These are phyloP conservation scores for Heracleum sosnowskyi DNA, from an alignment of 129 eudicot species.

Conservation along the genomic window DNA sequence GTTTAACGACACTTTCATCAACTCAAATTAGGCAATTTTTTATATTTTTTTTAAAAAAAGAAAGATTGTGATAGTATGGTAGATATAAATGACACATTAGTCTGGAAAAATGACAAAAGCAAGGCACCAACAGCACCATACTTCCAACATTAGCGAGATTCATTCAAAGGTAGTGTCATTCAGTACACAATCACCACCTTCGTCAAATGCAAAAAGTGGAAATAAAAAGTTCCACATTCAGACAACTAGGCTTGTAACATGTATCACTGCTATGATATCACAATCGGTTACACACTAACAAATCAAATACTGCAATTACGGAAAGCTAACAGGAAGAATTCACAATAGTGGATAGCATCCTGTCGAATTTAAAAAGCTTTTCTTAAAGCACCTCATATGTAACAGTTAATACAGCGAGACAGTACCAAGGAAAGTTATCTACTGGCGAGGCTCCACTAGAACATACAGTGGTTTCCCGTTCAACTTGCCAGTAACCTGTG, in stretches of 20 bases:
- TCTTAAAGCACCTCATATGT: not conserved
- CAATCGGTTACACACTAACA: not conserved
- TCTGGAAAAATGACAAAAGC: not conserved
- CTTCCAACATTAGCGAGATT: not conserved
- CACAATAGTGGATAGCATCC: not conserved
- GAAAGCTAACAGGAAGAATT: not conserved
- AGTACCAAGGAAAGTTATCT: constrained; percentile 28
- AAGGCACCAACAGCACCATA: not conserved
- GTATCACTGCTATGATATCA: not conserved
- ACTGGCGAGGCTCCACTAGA: constrained; percentile 87
- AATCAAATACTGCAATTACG: not conserved
- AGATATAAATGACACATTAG: not conserved
- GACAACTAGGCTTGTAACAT: not conserved
- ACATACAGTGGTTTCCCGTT: constrained; percentile 71
- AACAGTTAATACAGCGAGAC: not conserved
- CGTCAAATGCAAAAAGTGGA: not conserved
- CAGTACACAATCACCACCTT: not conserved
- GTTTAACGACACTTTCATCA: not conserved
- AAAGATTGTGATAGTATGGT: not conserved
- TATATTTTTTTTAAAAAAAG: too few species aligned
- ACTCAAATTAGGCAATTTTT: not conserved
- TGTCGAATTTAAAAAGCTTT: not conserved
- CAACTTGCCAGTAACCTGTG: constrained; percentile 59
- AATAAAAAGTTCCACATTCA: not conserved
- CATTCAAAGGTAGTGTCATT: not conserved